These are phyloP conservation scores for Phyllosticta citriasiana DNA, from an alignment of 2,329 filamentous ascomycete genomes.

Conservation along the genomic window DNA sequence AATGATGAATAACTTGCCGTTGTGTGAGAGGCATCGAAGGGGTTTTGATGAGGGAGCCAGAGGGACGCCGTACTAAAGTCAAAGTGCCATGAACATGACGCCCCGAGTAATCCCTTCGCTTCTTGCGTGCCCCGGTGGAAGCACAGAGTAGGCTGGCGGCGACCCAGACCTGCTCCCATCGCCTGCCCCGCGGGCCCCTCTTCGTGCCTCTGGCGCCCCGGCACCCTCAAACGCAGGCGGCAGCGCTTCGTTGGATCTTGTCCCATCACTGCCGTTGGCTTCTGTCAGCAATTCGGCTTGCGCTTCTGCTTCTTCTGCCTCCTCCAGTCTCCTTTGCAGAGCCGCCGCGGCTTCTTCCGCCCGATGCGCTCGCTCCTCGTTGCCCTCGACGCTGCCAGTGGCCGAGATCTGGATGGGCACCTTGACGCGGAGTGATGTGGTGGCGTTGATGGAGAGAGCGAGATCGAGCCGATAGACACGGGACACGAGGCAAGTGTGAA, in stretches of 20 bases:
- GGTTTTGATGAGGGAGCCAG: too few relatives aligned
- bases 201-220: neutral
- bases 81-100: neutral
- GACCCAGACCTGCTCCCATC: neutral
- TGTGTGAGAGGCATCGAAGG: too few relatives aligned
- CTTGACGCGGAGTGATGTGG: constrained; percentile 31
- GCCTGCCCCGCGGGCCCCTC: too few relatives aligned
- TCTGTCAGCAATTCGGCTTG: neutral
- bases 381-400: constrained; percentile 21
- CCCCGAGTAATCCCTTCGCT: neutral
- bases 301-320: neutral
- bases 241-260: neutral
- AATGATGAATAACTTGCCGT: too few relatives aligned
- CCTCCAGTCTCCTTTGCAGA: neutral
- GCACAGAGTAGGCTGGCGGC: neutral
- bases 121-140: neutral
- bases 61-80: neutral
- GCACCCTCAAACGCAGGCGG: neutral
- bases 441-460: constrained; percentile 42
- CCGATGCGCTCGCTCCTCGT: neutral
- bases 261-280: neutral
- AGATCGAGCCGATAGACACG: constrained; percentile 54
- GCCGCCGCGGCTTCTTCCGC: neutral
- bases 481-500: constrained; percentile 59
- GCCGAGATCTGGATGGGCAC: constrained; percentile 37